Conservation (phyloP, 495 filamentous ascomycete genomes). For the Aspergillus sclerotioniger region DNA sequence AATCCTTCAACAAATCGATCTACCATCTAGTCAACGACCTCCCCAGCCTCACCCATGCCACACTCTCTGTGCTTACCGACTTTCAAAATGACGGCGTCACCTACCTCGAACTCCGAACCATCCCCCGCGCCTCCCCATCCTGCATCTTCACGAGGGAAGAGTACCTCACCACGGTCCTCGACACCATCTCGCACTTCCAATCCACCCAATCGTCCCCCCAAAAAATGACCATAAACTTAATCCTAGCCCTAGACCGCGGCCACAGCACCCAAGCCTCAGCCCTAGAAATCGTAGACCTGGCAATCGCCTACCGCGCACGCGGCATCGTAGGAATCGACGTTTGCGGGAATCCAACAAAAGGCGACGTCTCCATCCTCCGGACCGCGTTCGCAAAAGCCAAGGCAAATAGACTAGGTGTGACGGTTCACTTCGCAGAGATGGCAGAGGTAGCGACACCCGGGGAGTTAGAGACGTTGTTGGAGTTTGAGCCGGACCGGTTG, state of each 20-base stretch:
- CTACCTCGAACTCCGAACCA: slow-evolving; percentile 81
- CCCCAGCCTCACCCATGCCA: slow-evolving; percentile 58
- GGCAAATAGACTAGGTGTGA: slow-evolving; percentile 54
- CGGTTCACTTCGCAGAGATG: slow-evolving; percentile 78
- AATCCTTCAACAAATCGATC: slow-evolving; percentile 74
- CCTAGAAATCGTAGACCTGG: slow-evolving; percentile 59
- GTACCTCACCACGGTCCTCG: slow-evolving; percentile 66
- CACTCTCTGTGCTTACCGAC: slow-evolving; percentile 64
- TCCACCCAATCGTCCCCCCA: slow-evolving; percentile 7
- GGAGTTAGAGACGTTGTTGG: slow-evolving; percentile 63
- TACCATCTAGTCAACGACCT: slow-evolving; percentile 66
- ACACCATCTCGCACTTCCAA: slow-evolving; percentile 51
- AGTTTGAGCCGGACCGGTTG: slow-evolving; percentile 65
- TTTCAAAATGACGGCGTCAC: slow-evolving; percentile 71
- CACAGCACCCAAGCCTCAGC: slow-evolving; percentile 55
- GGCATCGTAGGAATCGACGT: slow-evolving; percentile 78
- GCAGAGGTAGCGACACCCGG: slow-evolving; percentile 45
- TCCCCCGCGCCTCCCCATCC: slow-evolving; percentile 60
- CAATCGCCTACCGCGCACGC: slow-evolving; percentile 47
- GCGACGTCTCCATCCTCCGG: slow-evolving; percentile 55
- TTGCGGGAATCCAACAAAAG: slow-evolving; percentile 70
- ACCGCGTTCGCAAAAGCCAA: slow-evolving; percentile 57
- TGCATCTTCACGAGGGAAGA: slow-evolving; percentile 54
- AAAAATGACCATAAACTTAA: slow-evolving; percentile 58
- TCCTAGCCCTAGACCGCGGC: slow-evolving; percentile 73